A percentile compares a stretch with the other conserved stretches of the same genome.
Conservation (phyloP, 306 rosid species). For the Parietaria judaica region DNA sequence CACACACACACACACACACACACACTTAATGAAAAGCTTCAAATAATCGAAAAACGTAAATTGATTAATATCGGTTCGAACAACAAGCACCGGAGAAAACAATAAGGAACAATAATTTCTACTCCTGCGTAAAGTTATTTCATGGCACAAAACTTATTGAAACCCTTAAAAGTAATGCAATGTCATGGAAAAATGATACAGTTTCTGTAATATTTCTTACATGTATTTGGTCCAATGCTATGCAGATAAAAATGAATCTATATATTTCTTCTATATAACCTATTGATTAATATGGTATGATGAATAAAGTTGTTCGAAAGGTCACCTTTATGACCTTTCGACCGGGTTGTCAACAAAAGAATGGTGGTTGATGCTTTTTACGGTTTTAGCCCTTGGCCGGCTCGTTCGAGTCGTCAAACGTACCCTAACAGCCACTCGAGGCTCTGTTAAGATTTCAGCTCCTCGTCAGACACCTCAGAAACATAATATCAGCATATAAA, state of each 20-base stretch:
- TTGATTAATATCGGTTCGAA: background rate
- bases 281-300: conserved; percentile 5
- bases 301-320: background rate
- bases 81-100: background rate
- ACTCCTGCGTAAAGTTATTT: conserved; percentile 10
- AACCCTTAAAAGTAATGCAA: no score
- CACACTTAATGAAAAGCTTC: no score
- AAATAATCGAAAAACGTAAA: no score
- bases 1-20: no score
- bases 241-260: conserved; percentile 21
- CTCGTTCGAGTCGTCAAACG: conserved; percentile 33
- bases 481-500: background rate
- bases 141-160: no score
- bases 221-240: no score
- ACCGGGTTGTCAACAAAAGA: conserved; percentile 14
- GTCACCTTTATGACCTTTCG: conserved; percentile 9
- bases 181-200: no score
- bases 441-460: conserved; percentile 41
- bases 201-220: no score
- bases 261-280: conserved; percentile 9
- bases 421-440: conserved; percentile 71
- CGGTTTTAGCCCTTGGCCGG: conserved; percentile 16
- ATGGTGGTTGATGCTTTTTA: conserved; percentile 15
- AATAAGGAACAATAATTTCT: background rate
- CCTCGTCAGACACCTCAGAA: conserved; percentile 20